Evolutionary conservation across 176 grass and related monocot genomes (phyloP).

Genomic region (Aegilops longissima): DNA sequence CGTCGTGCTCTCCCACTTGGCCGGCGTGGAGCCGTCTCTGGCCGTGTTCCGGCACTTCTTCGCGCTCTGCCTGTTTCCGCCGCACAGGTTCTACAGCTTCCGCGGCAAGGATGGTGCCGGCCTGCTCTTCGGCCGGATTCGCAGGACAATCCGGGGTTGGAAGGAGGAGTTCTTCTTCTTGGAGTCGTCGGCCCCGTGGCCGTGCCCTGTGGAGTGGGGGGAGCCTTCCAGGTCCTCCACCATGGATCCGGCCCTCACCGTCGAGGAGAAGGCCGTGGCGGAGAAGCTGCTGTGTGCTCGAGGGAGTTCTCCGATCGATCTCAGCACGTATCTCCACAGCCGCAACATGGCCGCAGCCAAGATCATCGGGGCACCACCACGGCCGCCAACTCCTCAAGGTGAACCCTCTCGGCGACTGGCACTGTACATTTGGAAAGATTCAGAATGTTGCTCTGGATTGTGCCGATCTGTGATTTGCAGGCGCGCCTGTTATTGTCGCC

Average conservation of each 20-base stretch:
- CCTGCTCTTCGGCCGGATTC: neutral
- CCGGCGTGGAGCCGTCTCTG: neutral
- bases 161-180: neutral
- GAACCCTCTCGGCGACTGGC: neutral
- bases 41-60: slow-evolving; percentile 1
- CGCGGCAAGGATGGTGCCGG: neutral
- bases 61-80: accelerated
- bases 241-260: neutral
- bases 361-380: neutral
- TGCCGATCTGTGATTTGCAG: neutral
- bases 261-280: neutral
- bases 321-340: neutral
- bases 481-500: neutral
- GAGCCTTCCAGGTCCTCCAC: neutral
- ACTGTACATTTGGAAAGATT: neutral
- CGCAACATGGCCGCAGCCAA: neutral
- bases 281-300: neutral
- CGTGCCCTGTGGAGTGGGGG: neutral
- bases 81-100: neutral
- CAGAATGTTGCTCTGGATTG: neutral
- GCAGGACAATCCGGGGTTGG: neutral
- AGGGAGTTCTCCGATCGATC: neutral
- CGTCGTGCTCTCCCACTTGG: neutral
- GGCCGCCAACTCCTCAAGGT: neutral
- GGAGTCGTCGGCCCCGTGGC: neutral